phyloP scores from a whole-genome alignment of 495 filamentous ascomycete species.

The Podospora comata region DNA sequence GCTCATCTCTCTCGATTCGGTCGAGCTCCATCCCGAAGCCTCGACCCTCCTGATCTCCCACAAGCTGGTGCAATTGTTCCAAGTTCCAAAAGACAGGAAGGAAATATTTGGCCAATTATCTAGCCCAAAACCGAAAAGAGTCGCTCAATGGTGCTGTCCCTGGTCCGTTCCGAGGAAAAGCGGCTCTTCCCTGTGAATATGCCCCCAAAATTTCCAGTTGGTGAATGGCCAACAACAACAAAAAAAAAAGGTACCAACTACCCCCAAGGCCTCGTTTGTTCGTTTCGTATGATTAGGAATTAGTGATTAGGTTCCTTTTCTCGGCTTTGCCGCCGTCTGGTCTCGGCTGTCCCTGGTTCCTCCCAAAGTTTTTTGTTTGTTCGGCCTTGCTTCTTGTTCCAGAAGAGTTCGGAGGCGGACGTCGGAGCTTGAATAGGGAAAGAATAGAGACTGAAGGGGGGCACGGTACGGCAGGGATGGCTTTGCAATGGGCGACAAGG shows the following conservation, averaged over 20 bases:
- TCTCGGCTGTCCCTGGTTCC: conserved; percentile 12
- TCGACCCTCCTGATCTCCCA: conserved; percentile 5
- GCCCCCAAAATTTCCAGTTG: conserved; percentile 1
- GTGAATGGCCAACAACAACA: not conserved
- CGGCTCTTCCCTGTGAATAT: not conserved
- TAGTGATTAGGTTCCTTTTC: not conserved
- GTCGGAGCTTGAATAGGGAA: not conserved
- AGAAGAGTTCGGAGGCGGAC: conserved; percentile 8
- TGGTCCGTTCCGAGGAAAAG: not conserved
- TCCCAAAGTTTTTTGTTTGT: conserved; percentile 13
- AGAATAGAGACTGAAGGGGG: not conserved
- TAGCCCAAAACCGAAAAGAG: not conserved
- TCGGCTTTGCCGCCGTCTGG: not conserved
- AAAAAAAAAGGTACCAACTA: not conserved
- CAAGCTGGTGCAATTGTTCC: conserved; percentile 4
- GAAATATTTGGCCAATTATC: conserved; percentile 6
- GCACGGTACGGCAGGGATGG: conserved; percentile 9
- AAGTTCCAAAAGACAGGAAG: conserved; percentile 13
- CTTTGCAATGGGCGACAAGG: not conserved
- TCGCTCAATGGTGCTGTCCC: conserved; percentile 8
- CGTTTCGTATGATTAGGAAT: not conserved
- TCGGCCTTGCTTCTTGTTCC: conserved; percentile 1
- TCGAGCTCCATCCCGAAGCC: conserved; percentile 29
- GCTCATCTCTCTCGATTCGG: conserved; percentile 18
- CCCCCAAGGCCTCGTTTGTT: not conserved